Percentiles rank a stretch among this genome's conserved stretches.
These are phyloP conservation scores for Aegilops longissima DNA, from an alignment of 176 grass and related monocot genomes.

Conservation along the genomic window DNA sequence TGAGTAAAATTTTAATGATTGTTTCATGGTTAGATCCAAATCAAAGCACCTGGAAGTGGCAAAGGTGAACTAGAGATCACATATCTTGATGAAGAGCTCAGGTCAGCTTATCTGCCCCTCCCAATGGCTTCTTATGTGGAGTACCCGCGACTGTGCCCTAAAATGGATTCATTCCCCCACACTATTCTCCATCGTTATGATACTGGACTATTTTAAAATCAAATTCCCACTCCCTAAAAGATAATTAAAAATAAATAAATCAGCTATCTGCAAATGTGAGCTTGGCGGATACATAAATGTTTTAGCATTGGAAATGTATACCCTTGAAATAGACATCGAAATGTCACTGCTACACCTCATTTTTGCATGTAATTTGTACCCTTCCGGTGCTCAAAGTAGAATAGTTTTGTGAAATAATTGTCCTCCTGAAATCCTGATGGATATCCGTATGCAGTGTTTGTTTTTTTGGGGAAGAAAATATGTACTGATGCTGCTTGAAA, in stretches of 20 bases:
- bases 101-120: constrained; percentile 49
- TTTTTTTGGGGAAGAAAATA: neutral
- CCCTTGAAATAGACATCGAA: neutral
- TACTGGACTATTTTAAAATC: constrained; percentile 9
- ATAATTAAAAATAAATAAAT: neutral
- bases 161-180: neutral
- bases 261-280: neutral
- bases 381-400: neutral
- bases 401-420: neutral
- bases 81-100: constrained; percentile 88
- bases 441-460: neutral
- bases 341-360: neutral
- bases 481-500: constrained; percentile 7
- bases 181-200: neutral
- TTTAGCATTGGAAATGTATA: neutral
- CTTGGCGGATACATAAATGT: neutral
- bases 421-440: neutral
- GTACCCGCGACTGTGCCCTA: neutral
- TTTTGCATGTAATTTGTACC: neutral
- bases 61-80: constrained; percentile 92
- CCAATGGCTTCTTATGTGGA: neutral
- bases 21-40: constrained; percentile 53
- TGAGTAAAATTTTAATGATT: neutral
- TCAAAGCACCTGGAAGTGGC: constrained; percentile 75
- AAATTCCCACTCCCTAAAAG: neutral